Conservation (phyloP, 2,329 filamentous ascomycete species). For the Diplodia intermedia region DNA sequence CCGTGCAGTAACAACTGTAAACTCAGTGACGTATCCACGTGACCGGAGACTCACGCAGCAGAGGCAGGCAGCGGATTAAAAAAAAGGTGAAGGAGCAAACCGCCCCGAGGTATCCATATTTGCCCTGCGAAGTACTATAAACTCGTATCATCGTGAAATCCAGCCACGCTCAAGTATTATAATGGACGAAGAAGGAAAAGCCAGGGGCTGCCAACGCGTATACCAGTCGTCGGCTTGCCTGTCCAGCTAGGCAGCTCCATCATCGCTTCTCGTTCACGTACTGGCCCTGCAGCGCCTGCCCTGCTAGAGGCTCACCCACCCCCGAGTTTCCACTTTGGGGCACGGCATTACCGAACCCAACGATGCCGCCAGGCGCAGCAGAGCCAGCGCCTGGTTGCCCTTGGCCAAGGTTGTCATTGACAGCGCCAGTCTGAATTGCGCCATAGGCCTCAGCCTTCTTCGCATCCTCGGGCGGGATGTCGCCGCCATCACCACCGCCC, state of each 20-base stretch:
- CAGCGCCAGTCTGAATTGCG: slow-evolving; percentile 34
- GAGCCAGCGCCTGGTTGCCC: slow-evolving; percentile 38
- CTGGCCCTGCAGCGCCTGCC: slow-evolving; percentile 27
- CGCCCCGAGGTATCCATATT: not conserved
- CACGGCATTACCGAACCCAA: slow-evolving; percentile 47
- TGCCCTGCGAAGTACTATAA: slow-evolving; percentile 10
- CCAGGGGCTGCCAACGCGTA: not conserved
- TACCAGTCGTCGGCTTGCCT: not conserved
- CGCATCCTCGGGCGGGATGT: slow-evolving; percentile 49
- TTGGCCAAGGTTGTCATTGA: slow-evolving; percentile 42
- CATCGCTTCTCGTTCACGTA: slow-evolving; percentile 30
- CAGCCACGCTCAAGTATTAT: slow-evolving; percentile 21
- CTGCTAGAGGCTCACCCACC: slow-evolving; percentile 45
- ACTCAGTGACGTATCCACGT: not conserved
- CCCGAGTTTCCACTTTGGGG: slow-evolving; percentile 46
- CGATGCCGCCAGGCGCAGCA: slow-evolving; percentile 39
- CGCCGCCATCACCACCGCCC: slow-evolving; percentile 67
- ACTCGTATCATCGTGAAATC: slow-evolving; percentile 28
- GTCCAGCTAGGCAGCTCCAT: not conserved
- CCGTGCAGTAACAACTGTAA: not conserved
- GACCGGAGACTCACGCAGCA: slow-evolving; percentile 7
- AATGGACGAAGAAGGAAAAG: not conserved
- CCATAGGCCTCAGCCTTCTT: slow-evolving; percentile 37
- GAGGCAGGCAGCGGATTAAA: not conserved
- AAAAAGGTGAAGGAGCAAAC: not conserved